Evolutionary conservation across 495 filamentous ascomycete species (phyloP), one percentile per base, ranked within the genome.

Genomic region (Neurospora sp.): DNA sequence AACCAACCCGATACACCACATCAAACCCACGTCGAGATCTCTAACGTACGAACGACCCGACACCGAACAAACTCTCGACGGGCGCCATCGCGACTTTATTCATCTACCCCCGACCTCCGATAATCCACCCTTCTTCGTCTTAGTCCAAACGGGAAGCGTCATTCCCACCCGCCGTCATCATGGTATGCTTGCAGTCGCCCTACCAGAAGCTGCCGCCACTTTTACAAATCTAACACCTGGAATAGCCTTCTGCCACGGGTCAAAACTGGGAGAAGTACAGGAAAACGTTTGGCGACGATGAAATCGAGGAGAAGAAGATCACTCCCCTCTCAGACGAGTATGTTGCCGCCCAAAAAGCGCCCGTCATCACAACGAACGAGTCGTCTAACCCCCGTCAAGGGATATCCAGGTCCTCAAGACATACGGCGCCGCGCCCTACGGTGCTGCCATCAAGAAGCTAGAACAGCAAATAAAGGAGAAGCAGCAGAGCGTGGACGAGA

Each of bases 321-420:
- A 94, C 93, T 45, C 96, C 96, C 73, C 86, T 99, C 42, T 89
- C 94, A 75, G 96, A 97, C 86, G 94, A 97, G 94, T 98, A 86
- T 77, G 92, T 87, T 37, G 47, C 59, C 70, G 45, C 61, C 71
- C 18, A 39, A 5, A 22, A 45, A 37, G 22, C 16, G 27, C 35
- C n/a, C 10, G 35, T 45, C 38, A 45, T 8, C 68, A 69, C 80
- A 82, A 72, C 82, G 70, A 73, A 73, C 40, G 47, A 44, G 40
- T 75, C 73, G 75, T 81, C 85, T 72, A 84, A 80, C 69, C n/a
- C 10, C 22, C 18, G 47, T 39, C 72, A 79, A 98, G 95, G 83
- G 96, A 99, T 84, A 98, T 99, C 78, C 93, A 96, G 86, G 96
- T 99, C 77, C 92, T 99, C 70, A 98, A 98, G 86, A 98, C 95